These are phyloP conservation scores for Digitaria exilis DNA, from an alignment of 202 grass and related monocot species.

Conservation along the genomic window DNA sequence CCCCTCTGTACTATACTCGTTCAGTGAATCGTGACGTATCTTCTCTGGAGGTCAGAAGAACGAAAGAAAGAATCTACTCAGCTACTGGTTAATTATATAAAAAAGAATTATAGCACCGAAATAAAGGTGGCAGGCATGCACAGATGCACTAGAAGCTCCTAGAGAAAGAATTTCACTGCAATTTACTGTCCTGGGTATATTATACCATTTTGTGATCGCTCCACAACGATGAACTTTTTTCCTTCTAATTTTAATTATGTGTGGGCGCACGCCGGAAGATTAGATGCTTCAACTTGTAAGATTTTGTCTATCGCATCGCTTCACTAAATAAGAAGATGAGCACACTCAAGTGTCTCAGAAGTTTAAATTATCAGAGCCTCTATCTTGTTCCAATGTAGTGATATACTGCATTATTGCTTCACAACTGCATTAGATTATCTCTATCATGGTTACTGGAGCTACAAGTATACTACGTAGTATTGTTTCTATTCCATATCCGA, in stretches of 20 bases:
- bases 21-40: conserved; percentile 22
- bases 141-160: conserved; percentile 39
- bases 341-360: conserved; percentile 10
- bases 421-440: not conserved
- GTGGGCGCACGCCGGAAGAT: conserved; percentile 35
- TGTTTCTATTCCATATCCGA: not conserved
- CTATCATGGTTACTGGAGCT: not conserved
- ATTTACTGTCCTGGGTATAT: conserved; percentile 1
- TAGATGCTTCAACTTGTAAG: conserved; percentile 39
- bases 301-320: conserved; percentile 31
- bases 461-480: not conserved
- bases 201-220: conserved; percentile 2
- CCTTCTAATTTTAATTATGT: conserved; percentile 16
- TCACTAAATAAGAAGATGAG: conserved; percentile 13
- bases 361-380: not conserved
- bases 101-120: conserved; percentile 27
- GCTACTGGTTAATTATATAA: conserved; percentile 28
- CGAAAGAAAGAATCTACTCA: conserved; percentile 26
- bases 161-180: conserved; percentile 35
- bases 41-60: conserved; percentile 31
- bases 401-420: not conserved
- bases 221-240: conserved; percentile 29
- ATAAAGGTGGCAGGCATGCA: conserved; percentile 15
- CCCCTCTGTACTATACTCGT: not conserved
- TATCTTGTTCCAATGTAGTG: not conserved